Percentiles rank a stretch among this genome's conserved stretches.
phyloP scores from a whole-genome alignment of 1,284 basidiomycete species.

The Kwoniella shivajii region DNA sequence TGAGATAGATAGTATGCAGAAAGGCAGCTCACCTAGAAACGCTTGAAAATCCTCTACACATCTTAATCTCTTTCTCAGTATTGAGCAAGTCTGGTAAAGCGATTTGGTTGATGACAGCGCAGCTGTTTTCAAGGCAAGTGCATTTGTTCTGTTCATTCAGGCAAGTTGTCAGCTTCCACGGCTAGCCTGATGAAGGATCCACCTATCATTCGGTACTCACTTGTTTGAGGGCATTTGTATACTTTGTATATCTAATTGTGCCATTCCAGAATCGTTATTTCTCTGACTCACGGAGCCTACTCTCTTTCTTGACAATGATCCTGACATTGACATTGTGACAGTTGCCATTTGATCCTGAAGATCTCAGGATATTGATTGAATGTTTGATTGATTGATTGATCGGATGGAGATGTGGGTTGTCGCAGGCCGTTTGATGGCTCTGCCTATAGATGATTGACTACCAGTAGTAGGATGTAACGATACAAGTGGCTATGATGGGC shows the following conservation, averaged over 20 bases:
- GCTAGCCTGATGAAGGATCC: neutral
- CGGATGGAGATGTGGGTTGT: too few relatives aligned
- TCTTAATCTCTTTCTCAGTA: constrained; percentile 44
- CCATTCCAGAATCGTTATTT: constrained; percentile 35
- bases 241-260: constrained; percentile 49
- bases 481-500: neutral
- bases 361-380: neutral
- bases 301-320: constrained; percentile 44
- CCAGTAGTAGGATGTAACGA: neutral
- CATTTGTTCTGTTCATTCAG: constrained; percentile 41
- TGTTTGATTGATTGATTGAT: neutral
- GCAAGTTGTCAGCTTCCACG: neutral
- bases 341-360: neutral
- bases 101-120: constrained; percentile 50
- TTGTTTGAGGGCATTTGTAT: constrained; percentile 53
- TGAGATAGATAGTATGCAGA: neutral
- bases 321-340: constrained; percentile 36
- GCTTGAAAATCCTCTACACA: constrained; percentile 49
- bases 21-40: constrained; percentile 45
- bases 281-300: constrained; percentile 51
- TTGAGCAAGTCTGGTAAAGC: constrained; percentile 50
- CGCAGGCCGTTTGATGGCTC: constrained; percentile 9
- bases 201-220: constrained; percentile 27
- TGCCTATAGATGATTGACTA: constrained; percentile 2
- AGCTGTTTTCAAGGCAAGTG: constrained; percentile 53